Base-by-base conservation (phyloP, 805 yeast genomes). In the Wickerhamomyces pijperi region DNA sequence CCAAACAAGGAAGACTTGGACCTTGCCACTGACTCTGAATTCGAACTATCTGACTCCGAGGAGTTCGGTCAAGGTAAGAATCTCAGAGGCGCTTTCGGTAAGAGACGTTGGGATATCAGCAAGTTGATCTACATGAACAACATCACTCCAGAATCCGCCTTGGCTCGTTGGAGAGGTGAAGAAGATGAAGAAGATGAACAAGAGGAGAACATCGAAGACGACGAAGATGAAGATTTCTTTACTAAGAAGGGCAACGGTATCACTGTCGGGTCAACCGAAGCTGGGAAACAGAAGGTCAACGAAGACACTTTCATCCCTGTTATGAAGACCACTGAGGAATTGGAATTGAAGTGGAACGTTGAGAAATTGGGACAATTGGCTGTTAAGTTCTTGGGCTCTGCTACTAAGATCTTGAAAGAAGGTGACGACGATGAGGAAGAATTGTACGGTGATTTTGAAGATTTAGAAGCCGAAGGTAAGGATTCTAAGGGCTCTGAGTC, bases 111-210 rank as follows among this genome's bases (percentile, higher is more conserved):
- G 88, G 84, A 90, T 57, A 74, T 90, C 44, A 78, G 80, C 49
- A 84, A 82, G 53, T 63, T 90, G 40, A 64, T 92, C 4, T 90
- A 92, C 58, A 69, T 82, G 74, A 77, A 80, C 41, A 81, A 84
- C 48, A 67, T 86, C 33, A 74, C 76, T 12, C 88, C 97, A 0
- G 66, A 62, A 1, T 92, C 82, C 46, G 92, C 72, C 28, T 65
- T 85, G 36, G 64, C 63, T 32, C 72, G 88, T 59, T 84, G 94
- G 94, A 74, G 59, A 47, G 67, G 71, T 25, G 76, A 74, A 49
- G 68, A 65, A 32, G 58, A 51, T 2, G 65, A 62, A n/a, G 70
- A 64, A 14, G 69, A 63, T 17, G 67, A 59, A 14, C 54, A 51
- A 19, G 73, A 66, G 36, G 58, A 54, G 34, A 58, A 53, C 16